Evolutionary conservation across 2,329 filamentous ascomycete genomes (phyloP), one percentile per base, ranked within the genome.

Genomic region (Dendrostoma leiphaemia): DNA sequence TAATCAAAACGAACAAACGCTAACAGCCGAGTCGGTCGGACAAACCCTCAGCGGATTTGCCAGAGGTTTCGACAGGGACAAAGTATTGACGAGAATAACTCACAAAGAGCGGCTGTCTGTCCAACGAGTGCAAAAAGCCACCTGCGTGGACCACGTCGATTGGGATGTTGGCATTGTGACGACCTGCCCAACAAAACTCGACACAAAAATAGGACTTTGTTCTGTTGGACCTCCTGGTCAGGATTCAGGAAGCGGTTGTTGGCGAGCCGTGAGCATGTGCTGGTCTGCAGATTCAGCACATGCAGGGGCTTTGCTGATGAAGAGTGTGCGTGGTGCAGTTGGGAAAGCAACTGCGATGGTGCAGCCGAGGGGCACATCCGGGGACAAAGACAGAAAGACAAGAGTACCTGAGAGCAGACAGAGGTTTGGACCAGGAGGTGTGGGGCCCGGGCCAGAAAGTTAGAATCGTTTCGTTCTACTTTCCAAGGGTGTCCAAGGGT

Each of bases 371-470:
- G 8, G 12, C 31, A 12, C 17, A 38, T 17, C 17, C 35, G 17
- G 3, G 19, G 12, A 40, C 21, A 13, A 28, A 37, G n/a, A n/a
- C n/a, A 21, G n/a, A 32, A 29, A 24, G 34, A 40, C 26, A 44
- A n/a, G 23, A 24, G 9, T 54, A 28, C 54, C 38, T 47, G n/a
- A 43, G 41, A 41, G 29, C 43, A 56, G 44, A 48, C 34, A 51
- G 28, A 49, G 40, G 48, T 32, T 19, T 15, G 51, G 19, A 52
- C 53, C 26, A 45, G 45, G 23, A 38, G 41, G 26, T 29, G 46
- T 45, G 47, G 43, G 45, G 46, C 46, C 37, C 37, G 40, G 28
- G 46, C 34, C n/a, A n/a, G n/a, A n/a, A n/a, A n/a, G n/a, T 31
- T 54, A 54, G 43, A 37, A 31, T 28, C 38, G 38, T 41, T 41